Evolutionary conservation across 2,329 filamentous ascomycete species (phyloP).

Genomic region (Leptographium flavum): DNA sequence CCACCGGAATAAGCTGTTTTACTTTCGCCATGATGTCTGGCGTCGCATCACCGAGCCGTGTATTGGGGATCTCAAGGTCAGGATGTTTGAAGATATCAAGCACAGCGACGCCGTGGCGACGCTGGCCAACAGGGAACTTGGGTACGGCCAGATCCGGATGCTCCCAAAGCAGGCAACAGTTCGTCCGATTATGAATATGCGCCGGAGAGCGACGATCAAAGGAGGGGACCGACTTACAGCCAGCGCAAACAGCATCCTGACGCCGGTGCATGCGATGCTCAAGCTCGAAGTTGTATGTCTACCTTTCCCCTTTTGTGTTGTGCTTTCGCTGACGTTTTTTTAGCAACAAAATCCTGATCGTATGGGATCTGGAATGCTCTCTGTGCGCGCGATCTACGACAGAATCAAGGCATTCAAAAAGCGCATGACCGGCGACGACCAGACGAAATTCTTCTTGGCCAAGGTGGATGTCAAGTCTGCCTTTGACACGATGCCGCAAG

Average conservation of each 20-base stretch:
- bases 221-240: conserved; percentile 41
- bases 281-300: conserved; percentile 57
- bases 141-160: conserved; percentile 65
- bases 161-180: conserved; percentile 67
- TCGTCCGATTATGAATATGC: conserved; percentile 78
- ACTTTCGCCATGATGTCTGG: conserved; percentile 93
- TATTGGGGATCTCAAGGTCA: conserved; percentile 48
- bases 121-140: conserved; percentile 49
- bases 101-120: conserved; percentile 38
- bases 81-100: conserved; percentile 68
- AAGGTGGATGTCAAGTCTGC: conserved; percentile 87
- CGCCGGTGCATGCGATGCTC: conserved; percentile 61
- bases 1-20: conserved; percentile 73
- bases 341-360: conserved; percentile 30
- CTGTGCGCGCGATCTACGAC: conserved; percentile 64
- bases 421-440: conserved; percentile 22
- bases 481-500: conserved; percentile 90
- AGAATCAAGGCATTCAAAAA: conserved; percentile 57
- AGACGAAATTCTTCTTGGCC: conserved; percentile 58
- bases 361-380: conserved; percentile 71
- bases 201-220: conserved; percentile 39
- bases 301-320: neutral
- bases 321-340: neutral
- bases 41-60: conserved; percentile 59
- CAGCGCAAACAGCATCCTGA: conserved; percentile 51